Base-by-base conservation (phyloP, 2,329 filamentous ascomycete species). In the Anthostomella pinea region DNA sequence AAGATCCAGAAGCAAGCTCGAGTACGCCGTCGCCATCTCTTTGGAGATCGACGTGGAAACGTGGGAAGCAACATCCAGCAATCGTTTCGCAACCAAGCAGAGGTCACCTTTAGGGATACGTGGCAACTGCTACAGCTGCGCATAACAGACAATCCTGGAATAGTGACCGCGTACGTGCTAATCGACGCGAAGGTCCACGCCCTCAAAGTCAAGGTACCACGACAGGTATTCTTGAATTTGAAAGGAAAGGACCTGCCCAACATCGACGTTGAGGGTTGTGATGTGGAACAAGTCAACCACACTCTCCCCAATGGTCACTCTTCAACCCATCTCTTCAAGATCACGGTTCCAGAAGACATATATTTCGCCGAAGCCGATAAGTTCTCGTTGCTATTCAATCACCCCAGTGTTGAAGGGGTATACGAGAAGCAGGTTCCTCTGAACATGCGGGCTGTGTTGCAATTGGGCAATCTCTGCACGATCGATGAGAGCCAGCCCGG, bases 371-470 rank as follows among this genome's bases (percentile, higher is more conserved):
- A 97, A 60, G 74, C 83, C 0, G 84, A 89, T 44, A 94, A 89
- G 57, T 83, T 97, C 43, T 80, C 83, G 2, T 66, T 83, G 18
- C 70, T 97, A 2, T 91, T 96, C 68, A 89, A 91, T 46, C 90
- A 98, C 57, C 80, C 89, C 0, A 95, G 89, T 60, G 87, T 98
- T 2, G 93, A 98, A 63, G 94, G 94, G 19, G 89, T 98, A 10
- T 99, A 99, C 56, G 94, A 98, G 66, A 91, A 85, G 54, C 85
- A 95, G 49, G 75, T 99, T 2, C 89, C 94, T 1, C 71, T 97
- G 5, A 87, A 87, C 46, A 77, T 95, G 30, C 79, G 91, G 25
- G 93, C 91, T 4, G 77, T 98, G 20, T 75, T 99, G 8, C 86
- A 93, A 50, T 71, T 99, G 1, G 94, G 93, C 26, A 96, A 87